These are phyloP conservation scores for Starmera quercuum DNA, from an alignment of 805 yeast genomes.

Conservation along the genomic window DNA sequence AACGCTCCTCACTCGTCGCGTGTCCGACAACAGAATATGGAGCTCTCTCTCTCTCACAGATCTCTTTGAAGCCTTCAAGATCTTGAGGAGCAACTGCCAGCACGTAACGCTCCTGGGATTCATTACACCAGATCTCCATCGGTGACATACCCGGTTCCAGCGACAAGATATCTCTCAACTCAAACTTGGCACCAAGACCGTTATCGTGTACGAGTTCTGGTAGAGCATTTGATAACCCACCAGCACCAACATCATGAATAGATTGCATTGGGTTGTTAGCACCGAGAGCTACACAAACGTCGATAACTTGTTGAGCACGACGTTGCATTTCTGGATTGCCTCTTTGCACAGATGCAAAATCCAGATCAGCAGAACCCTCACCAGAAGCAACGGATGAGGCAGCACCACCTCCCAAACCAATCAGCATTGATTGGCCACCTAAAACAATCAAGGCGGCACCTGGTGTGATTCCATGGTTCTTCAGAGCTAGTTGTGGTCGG, in stretches of 20 bases:
- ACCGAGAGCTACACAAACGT: conserved; percentile 84
- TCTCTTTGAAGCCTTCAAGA: conserved; percentile 58
- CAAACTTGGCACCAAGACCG: conserved; percentile 89
- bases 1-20: conserved; percentile 82
- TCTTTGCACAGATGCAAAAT: conserved; percentile 98
- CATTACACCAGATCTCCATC: conserved; percentile 99
- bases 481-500: conserved; percentile 86
- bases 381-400: conserved; percentile 97
- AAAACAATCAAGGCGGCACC: conserved; percentile 87
- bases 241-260: conserved; percentile 99
- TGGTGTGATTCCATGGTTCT: conserved; percentile 82
- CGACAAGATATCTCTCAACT: conserved; percentile 81
- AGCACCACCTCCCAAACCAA: conserved; percentile 99
- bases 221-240: conserved; percentile 94
- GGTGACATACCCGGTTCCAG: conserved; percentile 99
- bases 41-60: conserved; percentile 93
- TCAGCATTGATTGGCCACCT: conserved; percentile 97
- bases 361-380: conserved; percentile 92
- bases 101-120: conserved; percentile 97
- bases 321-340: conserved; percentile 99
- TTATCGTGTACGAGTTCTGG: conserved; percentile 98
- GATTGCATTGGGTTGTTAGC: conserved; percentile 77
- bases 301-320: conserved; percentile 97
- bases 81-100: conserved; percentile 82
- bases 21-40: conserved; percentile 93